phyloP scores from a whole-genome alignment of 2,329 filamentous ascomycete species.

The Monosporascus sp. region DNA sequence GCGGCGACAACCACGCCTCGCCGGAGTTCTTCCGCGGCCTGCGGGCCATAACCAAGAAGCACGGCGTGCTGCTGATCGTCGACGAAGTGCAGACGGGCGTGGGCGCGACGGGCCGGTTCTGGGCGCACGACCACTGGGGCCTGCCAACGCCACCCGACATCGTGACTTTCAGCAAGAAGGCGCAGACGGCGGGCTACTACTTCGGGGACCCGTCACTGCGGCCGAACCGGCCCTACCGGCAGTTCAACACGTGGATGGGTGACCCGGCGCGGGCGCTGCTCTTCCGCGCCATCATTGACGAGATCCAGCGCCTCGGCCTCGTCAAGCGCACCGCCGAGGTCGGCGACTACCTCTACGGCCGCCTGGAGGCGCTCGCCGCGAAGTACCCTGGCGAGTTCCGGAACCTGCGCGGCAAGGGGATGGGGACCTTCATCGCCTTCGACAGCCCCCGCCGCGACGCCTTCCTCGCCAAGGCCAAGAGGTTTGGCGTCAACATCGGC shows the following conservation, averaged over 20 bases:
- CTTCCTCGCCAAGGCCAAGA: slow-evolving; percentile 74
- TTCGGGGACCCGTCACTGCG: slow-evolving; percentile 73
- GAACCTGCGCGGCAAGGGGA: slow-evolving; percentile 81
- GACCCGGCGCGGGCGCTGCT: slow-evolving; percentile 80
- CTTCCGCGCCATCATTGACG: slow-evolving; percentile 79
- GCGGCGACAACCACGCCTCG: slow-evolving; percentile 89
- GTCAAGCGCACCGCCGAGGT: slow-evolving; percentile 72
- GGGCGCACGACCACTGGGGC: slow-evolving; percentile 95
- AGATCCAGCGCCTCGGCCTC: slow-evolving; percentile 71
- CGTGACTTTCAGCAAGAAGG: slow-evolving; percentile 94
- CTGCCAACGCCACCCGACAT: slow-evolving; percentile 77
- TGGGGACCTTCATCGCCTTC: slow-evolving; percentile 90
- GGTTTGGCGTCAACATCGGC: slow-evolving; percentile 78
- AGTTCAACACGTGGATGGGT: slow-evolving; percentile 98
- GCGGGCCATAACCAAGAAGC: slow-evolving; percentile 70
- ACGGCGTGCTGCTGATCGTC: slow-evolving; percentile 79
- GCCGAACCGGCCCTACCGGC: slow-evolving; percentile 89
- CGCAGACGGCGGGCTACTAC: slow-evolving; percentile 90
- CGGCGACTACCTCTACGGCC: slow-evolving; percentile 71
- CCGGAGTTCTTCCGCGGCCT: slow-evolving; percentile 82
- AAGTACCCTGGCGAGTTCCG: slow-evolving; percentile 72
- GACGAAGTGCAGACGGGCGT: slow-evolving; percentile 94
- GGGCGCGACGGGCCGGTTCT: slow-evolving; percentile 89
- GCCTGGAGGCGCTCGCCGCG: slow-evolving; percentile 60
- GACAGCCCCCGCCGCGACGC: slow-evolving; percentile 76